Percentiles rank a stretch among this genome's conserved stretches.
Conservation (phyloP, 495 filamentous ascomycete genomes). For the Polyplosphaeria fusca region DNA sequence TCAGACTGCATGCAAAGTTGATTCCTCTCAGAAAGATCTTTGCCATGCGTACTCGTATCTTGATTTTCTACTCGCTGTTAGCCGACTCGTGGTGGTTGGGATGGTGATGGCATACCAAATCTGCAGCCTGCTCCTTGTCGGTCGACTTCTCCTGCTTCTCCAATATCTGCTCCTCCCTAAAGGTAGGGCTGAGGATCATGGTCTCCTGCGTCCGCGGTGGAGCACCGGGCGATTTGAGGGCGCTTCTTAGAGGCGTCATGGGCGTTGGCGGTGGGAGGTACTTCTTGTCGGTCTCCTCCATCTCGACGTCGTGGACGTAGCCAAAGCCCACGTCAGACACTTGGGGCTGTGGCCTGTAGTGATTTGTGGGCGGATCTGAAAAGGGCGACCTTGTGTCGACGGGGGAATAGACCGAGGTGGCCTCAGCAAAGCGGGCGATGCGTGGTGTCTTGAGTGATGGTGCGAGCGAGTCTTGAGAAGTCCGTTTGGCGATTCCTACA, state of each 20-base stretch:
- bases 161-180: conserved; percentile 75
- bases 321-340: conserved; percentile 88
- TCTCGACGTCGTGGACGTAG: conserved; percentile 62
- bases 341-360: conserved; percentile 60
- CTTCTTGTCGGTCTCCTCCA: conserved; percentile 41
- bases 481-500: conserved; percentile 37
- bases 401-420: conserved; percentile 82
- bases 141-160: conserved; percentile 76
- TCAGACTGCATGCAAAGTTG: conserved; percentile 94
- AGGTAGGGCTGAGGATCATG: conserved; percentile 77
- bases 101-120: conserved; percentile 64
- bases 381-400: conserved; percentile 67
- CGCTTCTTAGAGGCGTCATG: conserved; percentile 64
- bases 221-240: conserved; percentile 78
- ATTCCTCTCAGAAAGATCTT: conserved; percentile 90
- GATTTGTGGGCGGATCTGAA: conserved; percentile 57
- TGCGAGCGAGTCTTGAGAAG: conserved; percentile 34
- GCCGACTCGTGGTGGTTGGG: neutral
- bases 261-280: conserved; percentile 60
- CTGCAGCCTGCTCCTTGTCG: conserved; percentile 75
- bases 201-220: conserved; percentile 53
- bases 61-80: conserved; percentile 71
- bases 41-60: conserved; percentile 85
- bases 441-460: conserved; percentile 70
- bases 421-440: conserved; percentile 85